Conservation (phyloP, 352 stramenopile genomes). For the Pythium biforme region DNA sequence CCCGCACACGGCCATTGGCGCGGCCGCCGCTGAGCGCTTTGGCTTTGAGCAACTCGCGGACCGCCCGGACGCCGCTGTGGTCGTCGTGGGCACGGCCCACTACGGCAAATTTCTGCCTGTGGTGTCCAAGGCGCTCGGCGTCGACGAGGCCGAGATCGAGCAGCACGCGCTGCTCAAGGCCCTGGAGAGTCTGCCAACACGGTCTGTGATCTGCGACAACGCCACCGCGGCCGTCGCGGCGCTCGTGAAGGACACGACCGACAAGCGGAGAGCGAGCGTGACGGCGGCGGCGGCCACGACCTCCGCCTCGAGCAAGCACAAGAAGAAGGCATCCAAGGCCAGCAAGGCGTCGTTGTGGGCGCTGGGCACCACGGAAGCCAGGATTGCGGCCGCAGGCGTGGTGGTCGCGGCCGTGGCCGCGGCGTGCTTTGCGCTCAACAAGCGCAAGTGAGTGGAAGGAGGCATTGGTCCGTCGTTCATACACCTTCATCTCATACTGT, state of each 20-base stretch:
- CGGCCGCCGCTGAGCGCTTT: constrained; percentile 87
- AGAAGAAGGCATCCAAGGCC: constrained; percentile 12
- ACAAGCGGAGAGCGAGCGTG: constrained; percentile 22
- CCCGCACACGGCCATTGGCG: constrained; percentile 96
- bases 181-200: constrained; percentile 68
- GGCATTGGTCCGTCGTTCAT: no score
- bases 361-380: neutral
- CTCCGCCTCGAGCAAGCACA: constrained; percentile 4
- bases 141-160: constrained; percentile 54
- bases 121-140: constrained; percentile 85
- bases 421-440: constrained; percentile 45
- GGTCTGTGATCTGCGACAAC: constrained; percentile 62
- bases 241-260: constrained; percentile 55
- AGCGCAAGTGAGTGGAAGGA: constrained; percentile 36
- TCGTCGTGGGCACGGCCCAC: constrained; percentile 96
- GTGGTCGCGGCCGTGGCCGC: constrained; percentile 34
- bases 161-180: constrained; percentile 79
- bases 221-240: constrained; percentile 51
- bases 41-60: constrained; percentile 59
- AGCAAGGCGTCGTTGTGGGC: constrained; percentile 18
- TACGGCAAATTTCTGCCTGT: constrained; percentile 97
- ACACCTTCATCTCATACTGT: no score
- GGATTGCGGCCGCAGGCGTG: constrained; percentile 30
- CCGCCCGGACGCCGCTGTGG: constrained; percentile 65
- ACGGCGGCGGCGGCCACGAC: constrained; percentile 10